These are phyloP conservation scores for Kwoniella shivajii DNA, from an alignment of 1,284 basidiomycete species.

Conservation along the genomic window DNA sequence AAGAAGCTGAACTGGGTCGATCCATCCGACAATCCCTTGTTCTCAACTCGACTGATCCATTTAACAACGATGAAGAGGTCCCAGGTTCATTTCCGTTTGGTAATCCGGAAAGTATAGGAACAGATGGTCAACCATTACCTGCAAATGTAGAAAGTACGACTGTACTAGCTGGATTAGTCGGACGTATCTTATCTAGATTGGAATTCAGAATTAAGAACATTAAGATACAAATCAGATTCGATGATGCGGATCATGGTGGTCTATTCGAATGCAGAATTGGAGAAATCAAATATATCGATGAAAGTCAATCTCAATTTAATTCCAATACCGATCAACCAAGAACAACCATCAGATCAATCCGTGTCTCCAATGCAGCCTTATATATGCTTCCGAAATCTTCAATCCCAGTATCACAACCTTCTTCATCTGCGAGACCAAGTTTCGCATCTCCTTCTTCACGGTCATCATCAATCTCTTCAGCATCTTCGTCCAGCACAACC, in stretches of 20 bases:
- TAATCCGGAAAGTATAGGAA: constrained; percentile 9
- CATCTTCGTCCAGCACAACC: constrained; percentile 23
- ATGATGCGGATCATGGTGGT: constrained; percentile 34
- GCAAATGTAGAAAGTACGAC: constrained; percentile 62
- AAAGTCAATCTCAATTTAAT: constrained; percentile 18
- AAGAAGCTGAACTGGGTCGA: constrained; percentile 71
- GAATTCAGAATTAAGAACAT: constrained; percentile 73
- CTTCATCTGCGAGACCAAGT: not conserved
- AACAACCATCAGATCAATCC: constrained; percentile 28
- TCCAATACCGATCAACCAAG: constrained; percentile 3
- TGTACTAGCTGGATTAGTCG: constrained; percentile 79
- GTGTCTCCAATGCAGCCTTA: constrained; percentile 28
- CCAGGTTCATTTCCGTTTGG: constrained; percentile 47
- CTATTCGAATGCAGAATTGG: constrained; percentile 46
- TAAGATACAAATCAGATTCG: constrained; percentile 56
- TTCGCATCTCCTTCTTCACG: constrained; percentile 9
- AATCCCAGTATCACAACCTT: not conserved
- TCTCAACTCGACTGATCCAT: constrained; percentile 42
- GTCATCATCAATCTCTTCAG: constrained; percentile 29
- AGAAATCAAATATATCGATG: constrained; percentile 48
- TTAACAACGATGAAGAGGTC: constrained; percentile 28
- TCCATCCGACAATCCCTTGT: constrained; percentile 60
- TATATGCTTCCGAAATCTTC: constrained; percentile 28
- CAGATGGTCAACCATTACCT: constrained; percentile 11
- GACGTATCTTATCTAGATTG: constrained; percentile 77